These are phyloP conservation scores for Sphagnum fallax DNA, from an alignment of 228 moss, liverwort and hornwort species.

Conservation along the genomic window DNA sequence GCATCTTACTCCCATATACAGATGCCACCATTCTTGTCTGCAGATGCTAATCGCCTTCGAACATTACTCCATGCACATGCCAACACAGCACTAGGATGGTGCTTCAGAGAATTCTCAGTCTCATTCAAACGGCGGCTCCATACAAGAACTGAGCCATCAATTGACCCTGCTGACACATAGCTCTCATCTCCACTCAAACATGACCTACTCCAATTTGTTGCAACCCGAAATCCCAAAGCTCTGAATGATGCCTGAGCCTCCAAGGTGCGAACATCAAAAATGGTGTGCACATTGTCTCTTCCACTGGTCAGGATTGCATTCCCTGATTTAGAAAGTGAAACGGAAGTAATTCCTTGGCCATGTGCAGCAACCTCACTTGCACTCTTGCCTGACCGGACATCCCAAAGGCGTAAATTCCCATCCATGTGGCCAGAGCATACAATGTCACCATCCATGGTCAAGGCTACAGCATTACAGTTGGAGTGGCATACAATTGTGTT, in stretches of 20 bases:
- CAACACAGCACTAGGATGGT: constrained; percentile 58
- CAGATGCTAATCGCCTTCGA: constrained; percentile 75
- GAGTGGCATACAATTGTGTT: constrained; percentile 81
- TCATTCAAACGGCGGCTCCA: constrained; percentile 70
- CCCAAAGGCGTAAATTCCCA: constrained; percentile 90
- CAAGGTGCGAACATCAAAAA: constrained; percentile 85
- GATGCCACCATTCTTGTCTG: constrained; percentile 79
- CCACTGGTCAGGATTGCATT: constrained; percentile 76
- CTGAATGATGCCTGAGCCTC: constrained; percentile 79
- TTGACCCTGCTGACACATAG: constrained; percentile 78
- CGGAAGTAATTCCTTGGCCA: constrained; percentile 81
- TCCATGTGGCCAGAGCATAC: constrained; percentile 98
- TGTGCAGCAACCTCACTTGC: constrained; percentile 90
- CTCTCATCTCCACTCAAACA: constrained; percentile 86
- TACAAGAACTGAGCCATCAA: constrained; percentile 74
- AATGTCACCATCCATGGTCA: constrained; percentile 72
- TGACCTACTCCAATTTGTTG: constrained; percentile 86
- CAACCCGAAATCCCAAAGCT: constrained; percentile 52
- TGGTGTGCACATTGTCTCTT: constrained; percentile 79
- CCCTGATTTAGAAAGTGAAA: constrained; percentile 72
- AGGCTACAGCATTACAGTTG: constrained; percentile 83
- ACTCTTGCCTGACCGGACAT: constrained; percentile 76
- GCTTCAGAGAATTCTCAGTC: constrained; percentile 55
- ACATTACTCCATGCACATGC: constrained; percentile 88
- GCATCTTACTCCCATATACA: constrained; percentile 67